Conservation (phyloP, 2,329 filamentous ascomycete species). For the Verticillium albo-atrum region DNA sequence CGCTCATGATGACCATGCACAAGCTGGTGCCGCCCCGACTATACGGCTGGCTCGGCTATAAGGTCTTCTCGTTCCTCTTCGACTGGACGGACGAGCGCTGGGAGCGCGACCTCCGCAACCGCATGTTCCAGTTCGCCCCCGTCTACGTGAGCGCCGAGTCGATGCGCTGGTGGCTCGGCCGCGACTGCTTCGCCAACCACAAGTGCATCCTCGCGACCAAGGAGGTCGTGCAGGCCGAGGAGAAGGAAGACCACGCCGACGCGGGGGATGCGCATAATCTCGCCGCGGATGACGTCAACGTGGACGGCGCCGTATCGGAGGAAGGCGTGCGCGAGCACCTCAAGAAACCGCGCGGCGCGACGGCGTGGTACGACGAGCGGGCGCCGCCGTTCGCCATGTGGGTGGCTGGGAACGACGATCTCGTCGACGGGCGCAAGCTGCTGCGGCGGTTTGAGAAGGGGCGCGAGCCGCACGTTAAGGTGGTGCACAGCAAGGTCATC, state of each 20-base stretch:
- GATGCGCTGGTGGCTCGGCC: conserved; percentile 94
- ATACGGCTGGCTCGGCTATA: conserved; percentile 81
- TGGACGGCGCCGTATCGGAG: conserved; percentile 12
- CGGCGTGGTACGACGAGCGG: conserved; percentile 77
- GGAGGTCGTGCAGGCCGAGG: conserved; percentile 61
- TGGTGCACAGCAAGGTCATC: conserved; percentile 80
- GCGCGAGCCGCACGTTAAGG: conserved; percentile 72
- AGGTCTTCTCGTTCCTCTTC: conserved; percentile 86
- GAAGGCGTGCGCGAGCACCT: conserved; percentile 19
- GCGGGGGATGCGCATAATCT: conserved; percentile 10
- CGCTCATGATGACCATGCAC: conserved; percentile 87
- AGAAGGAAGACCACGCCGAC: conserved; percentile 47
- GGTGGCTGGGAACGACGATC: conserved; percentile 76
- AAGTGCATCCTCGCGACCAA: conserved; percentile 82
- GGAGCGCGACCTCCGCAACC: conserved; percentile 73
- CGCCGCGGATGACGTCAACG: conserved; percentile 29
- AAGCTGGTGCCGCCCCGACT: conserved; percentile 56
- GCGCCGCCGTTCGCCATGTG: conserved; percentile 84
- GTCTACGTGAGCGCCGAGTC: conserved; percentile 86
- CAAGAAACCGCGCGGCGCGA: conserved; percentile 41
- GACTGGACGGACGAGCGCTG: conserved; percentile 81
- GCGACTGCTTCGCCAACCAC: conserved; percentile 73
- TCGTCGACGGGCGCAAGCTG: conserved; percentile 77
- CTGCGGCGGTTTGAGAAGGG: conserved; percentile 70
- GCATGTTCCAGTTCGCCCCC: conserved; percentile 89